Conservation (phyloP, 1,139 yeast species). For the Pichia sp. region DNA sequence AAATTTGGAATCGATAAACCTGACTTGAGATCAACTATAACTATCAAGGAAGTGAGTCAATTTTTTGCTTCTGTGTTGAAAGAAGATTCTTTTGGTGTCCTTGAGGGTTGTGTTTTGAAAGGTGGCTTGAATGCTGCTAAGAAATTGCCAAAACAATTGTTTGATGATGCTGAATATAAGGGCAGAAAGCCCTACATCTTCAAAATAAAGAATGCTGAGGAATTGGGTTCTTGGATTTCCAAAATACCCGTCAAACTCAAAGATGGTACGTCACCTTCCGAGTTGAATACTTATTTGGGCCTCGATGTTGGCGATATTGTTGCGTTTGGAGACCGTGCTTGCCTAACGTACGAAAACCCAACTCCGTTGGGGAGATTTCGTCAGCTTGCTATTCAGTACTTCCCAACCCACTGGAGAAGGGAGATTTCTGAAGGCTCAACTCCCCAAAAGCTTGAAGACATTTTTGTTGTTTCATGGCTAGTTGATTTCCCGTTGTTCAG, state of each 20-base stretch:
- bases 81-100: conserved; percentile 49
- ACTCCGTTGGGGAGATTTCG: conserved; percentile 89
- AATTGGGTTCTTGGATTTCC: conserved; percentile 42
- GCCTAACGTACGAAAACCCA: conserved; percentile 78
- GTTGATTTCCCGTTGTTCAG: conserved; percentile 86
- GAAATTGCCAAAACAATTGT: conserved; percentile 38
- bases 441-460: conserved; percentile 21
- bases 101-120: conserved; percentile 67
- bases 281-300: conserved; percentile 36
- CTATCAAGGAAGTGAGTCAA: conserved; percentile 46
- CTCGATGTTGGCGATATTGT: conserved; percentile 66
- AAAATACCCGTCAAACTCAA: conserved; percentile 31
- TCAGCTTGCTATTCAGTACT: conserved; percentile 59
- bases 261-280: conserved; percentile 9
- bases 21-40: conserved; percentile 64
- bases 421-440: conserved; percentile 12
- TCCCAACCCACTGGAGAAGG: conserved; percentile 51
- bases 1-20: conserved; percentile 93
- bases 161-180: conserved; percentile 46
- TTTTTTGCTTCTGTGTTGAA: conserved; percentile 37
- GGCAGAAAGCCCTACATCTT: conserved; percentile 58
- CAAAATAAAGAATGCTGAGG: conserved; percentile 41
- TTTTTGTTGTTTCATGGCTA: conserved; percentile 79
- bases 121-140: conserved; percentile 36
- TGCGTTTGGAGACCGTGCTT: conserved; percentile 69